These are phyloP conservation scores for Pseudognaphalium luteoalbum DNA, from an alignment of 129 eudicot genomes.

Conservation along the genomic window DNA sequence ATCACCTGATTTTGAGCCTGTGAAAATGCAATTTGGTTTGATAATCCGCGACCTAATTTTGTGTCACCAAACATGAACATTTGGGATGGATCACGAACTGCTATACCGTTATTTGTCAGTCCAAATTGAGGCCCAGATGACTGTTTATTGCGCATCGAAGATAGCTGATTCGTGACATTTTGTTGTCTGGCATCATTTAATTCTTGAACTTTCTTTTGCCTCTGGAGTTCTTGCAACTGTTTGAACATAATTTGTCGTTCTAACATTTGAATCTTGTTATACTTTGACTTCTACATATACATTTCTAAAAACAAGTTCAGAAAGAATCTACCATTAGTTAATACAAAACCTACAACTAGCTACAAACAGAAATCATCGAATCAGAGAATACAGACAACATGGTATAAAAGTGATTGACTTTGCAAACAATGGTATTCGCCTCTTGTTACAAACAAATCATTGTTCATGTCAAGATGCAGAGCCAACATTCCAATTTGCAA, in stretches of 20 bases:
- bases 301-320: background rate
- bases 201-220: constrained; percentile 54
- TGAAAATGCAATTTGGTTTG: constrained; percentile 44
- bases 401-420: background rate
- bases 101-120: constrained; percentile 40
- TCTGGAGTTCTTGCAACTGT: constrained; percentile 63
- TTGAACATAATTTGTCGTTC: constrained; percentile 66
- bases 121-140: constrained; percentile 38
- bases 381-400: background rate
- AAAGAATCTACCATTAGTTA: background rate
- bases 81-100: constrained; percentile 51
- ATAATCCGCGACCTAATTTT: constrained; percentile 35
- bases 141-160: constrained; percentile 33
- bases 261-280: constrained; percentile 49
- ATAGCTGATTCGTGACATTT: constrained; percentile 39
- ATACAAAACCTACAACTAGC: background rate
- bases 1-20: constrained; percentile 41
- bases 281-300: constrained; percentile 32
- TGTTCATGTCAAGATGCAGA: background rate
- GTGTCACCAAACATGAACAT: constrained; percentile 48
- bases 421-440: background rate
- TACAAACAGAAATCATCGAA: background rate
- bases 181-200: constrained; percentile 42
- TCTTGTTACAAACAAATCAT: background rate
- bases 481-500: background rate